Conservation (phyloP, 2,329 filamentous ascomycete species). For the Monosporascus ibericus region DNA sequence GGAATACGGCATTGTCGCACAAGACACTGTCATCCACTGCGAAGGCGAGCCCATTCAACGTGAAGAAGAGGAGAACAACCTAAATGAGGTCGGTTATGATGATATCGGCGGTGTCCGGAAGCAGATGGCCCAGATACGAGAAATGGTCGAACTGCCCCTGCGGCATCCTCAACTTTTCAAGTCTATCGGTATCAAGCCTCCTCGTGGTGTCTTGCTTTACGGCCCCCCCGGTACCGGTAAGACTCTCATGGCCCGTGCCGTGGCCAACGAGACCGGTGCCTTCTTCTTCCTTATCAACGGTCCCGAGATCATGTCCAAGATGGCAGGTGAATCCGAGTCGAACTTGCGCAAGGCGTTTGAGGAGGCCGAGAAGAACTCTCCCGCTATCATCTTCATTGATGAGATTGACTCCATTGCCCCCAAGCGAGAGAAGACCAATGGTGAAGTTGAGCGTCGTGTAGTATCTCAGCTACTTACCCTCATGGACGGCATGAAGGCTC, state of each 20-base stretch:
- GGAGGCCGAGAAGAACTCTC: constrained; percentile 98
- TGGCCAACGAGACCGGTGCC: constrained; percentile 96
- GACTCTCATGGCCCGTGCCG: constrained; percentile 96
- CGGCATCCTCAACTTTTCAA: constrained; percentile 99
- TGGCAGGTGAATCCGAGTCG: constrained; percentile 98
- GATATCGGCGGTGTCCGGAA: constrained; percentile 99
- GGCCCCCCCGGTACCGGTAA: constrained; percentile 98
- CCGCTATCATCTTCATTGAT: constrained; percentile 98
- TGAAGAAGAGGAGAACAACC: constrained; percentile 97
- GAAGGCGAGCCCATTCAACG: constrained; percentile 94
- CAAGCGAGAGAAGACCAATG: constrained; percentile 99
- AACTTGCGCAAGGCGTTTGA: constrained; percentile 99
- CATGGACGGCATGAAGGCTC: constrained; percentile 99
- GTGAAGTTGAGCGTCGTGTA: constrained; percentile 96
- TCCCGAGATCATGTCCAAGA: constrained; percentile 99
- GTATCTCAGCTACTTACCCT: constrained; percentile 92
- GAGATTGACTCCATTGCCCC: constrained; percentile 99
- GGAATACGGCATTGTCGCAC: constrained; percentile 97
- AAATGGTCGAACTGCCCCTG: constrained; percentile 94
- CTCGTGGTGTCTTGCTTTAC: constrained; percentile 93
- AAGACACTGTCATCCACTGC: constrained; percentile 98
- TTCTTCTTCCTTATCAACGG: constrained; percentile 99
- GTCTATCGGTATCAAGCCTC: constrained; percentile 99
- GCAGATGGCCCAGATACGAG: constrained; percentile 99
- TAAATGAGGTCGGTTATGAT: constrained; percentile 98